These are phyloP conservation scores for Podospora conica DNA, from an alignment of 495 filamentous ascomycete species.

Conservation along the genomic window DNA sequence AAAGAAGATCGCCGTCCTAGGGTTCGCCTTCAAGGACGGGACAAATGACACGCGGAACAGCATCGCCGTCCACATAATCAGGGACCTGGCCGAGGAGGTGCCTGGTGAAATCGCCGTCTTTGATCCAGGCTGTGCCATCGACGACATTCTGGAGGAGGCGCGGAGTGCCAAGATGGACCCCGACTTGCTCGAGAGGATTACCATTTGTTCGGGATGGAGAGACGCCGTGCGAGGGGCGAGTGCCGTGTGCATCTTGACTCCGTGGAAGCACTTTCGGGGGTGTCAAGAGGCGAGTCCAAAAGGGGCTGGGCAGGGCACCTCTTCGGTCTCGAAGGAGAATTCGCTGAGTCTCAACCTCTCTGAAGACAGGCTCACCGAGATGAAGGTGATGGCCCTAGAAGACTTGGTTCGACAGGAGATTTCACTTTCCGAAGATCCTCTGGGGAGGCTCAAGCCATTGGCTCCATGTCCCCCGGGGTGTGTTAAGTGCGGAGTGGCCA, in stretches of 20 bases:
- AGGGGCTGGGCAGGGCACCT: background rate
- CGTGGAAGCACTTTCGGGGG: slow-evolving; percentile 31
- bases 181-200: slow-evolving; percentile 33
- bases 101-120: slow-evolving; percentile 64
- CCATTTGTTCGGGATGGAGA: slow-evolving; percentile 36
- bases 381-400: slow-evolving; percentile 20
- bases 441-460: slow-evolving; percentile 21
- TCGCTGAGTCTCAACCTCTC: background rate
- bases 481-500: slow-evolving; percentile 23
- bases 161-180: slow-evolving; percentile 28
- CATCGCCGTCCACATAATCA: slow-evolving; percentile 62
- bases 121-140: slow-evolving; percentile 57
- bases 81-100: slow-evolving; percentile 55
- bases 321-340: background rate
- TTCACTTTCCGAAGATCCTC: slow-evolving; percentile 17
- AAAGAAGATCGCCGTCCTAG: slow-evolving; percentile 69
- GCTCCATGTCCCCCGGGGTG: slow-evolving; percentile 20
- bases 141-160: slow-evolving; percentile 38
- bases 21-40: slow-evolving; percentile 78
- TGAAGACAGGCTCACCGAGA: slow-evolving; percentile 15
- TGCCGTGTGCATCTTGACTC: slow-evolving; percentile 26
- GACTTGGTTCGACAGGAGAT: slow-evolving; percentile 5
- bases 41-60: slow-evolving; percentile 73
- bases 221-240: slow-evolving; percentile 40
- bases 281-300: background rate